These are phyloP conservation scores for Nicotiana obtusifolia DNA, from an alignment of 257 asterid genomes.

Conservation along the genomic window DNA sequence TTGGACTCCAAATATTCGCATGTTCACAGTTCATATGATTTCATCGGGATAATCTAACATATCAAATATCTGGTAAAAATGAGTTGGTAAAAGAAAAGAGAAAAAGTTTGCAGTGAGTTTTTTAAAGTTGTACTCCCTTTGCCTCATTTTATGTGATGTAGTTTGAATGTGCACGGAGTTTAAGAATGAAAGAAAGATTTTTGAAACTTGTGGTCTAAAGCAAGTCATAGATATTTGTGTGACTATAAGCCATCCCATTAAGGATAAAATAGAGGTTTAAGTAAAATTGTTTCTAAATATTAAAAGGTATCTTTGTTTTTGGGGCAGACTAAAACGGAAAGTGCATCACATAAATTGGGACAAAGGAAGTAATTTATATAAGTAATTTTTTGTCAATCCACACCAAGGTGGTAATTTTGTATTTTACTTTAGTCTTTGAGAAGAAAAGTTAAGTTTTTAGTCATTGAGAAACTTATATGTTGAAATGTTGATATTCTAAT, in stretches of 20 bases:
- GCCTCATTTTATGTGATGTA: too few species aligned
- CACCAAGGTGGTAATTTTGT: neutral
- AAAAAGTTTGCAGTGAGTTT: neutral
- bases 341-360: too few species aligned
- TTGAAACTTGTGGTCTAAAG: too few species aligned
- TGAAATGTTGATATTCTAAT: conserved; percentile 1
- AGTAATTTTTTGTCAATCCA: neutral
- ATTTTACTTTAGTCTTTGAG: neutral
- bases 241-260: too few species aligned
- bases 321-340: too few species aligned
- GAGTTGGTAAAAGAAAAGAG: neutral
- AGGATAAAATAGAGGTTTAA: too few species aligned
- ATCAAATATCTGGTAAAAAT: neutral
- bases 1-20: neutral
- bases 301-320: too few species aligned
- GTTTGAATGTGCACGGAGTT: too few species aligned
- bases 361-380: neutral
- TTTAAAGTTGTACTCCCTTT: neutral
- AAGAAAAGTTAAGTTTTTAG: neutral
- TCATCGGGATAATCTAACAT: neutral
- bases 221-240: too few species aligned
- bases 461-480: neutral
- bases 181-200: too few species aligned
- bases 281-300: too few species aligned
- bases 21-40: neutral